Conservation (phyloP, 1,139 yeast species). For the Saccharomycopsis crataegensis region DNA sequence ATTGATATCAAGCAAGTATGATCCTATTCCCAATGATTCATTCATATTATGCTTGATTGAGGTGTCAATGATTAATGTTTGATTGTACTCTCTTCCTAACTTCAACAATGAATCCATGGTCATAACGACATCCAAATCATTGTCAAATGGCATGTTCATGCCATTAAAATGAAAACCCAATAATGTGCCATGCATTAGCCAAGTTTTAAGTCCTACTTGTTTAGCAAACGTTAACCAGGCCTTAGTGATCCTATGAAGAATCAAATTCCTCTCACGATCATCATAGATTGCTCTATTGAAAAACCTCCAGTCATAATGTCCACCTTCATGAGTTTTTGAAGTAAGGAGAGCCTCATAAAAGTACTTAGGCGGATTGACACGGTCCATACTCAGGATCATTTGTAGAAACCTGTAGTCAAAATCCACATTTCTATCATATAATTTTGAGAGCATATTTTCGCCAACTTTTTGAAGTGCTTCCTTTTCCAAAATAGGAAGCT, state of each 20-base stretch:
- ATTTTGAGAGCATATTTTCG: neutral
- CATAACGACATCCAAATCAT: constrained; percentile 52
- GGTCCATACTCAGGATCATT: neutral
- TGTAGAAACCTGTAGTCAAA: neutral
- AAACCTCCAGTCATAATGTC: constrained; percentile 40
- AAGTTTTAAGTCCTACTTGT: constrained; percentile 37
- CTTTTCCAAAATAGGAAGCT: neutral
- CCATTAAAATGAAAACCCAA: constrained; percentile 61
- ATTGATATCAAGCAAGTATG: constrained; percentile 45
- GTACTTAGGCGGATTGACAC: constrained; percentile 5
- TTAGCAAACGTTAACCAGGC: constrained; percentile 50
- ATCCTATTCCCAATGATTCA: constrained; percentile 30
- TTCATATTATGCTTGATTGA: neutral
- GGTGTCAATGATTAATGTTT: constrained; percentile 40
- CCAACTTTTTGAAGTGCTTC: neutral
- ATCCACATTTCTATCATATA: neutral
- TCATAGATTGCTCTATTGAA: constrained; percentile 31
- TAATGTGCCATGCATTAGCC: constrained; percentile 57
- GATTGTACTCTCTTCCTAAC: constrained; percentile 37
- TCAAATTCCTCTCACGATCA: constrained; percentile 35
- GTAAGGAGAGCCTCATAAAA: constrained; percentile 7
- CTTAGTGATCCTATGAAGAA: constrained; percentile 40
- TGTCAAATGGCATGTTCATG: constrained; percentile 54
- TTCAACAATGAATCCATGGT: constrained; percentile 34
- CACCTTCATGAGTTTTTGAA: constrained; percentile 23